Base-by-base conservation (phyloP, 805 yeast genomes). In the Candida maesae region DNA sequence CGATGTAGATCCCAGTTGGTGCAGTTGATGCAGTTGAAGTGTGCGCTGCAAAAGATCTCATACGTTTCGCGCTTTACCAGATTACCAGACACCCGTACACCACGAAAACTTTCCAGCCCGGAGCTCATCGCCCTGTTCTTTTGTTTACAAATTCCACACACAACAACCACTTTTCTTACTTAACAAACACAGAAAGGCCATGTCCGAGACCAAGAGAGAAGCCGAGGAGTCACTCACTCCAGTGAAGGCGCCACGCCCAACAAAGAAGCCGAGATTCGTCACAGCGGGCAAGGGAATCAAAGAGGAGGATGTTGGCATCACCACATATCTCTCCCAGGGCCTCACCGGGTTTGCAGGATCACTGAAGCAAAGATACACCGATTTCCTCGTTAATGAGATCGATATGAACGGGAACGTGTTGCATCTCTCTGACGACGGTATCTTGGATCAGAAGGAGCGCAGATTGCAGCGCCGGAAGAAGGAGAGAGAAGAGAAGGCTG, bases 341-440 rank as follows among this genome's bases (percentile, higher is more conserved):
- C 53, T 68, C 19, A 61, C 69, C 9, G 95, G 96, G 3, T 87
- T 93, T 49, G 60, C 61, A 14, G 99, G 98, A 3, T 71, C 74
- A 12, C 69, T 93, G 53, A 93, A 93, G 61, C 95, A 86, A 57
- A 70, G 96, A 46, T 90, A 89, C 63, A 82, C 95, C 11, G 99
- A 93, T 60, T 93, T 93, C 60, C 73, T 87, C 58, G 99, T 93
- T 33, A 87, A 89, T 62, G 99, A 93, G 62, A 83, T 93, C 42
- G 83, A 72, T 45, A 52, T 64, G 23, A 65, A 76, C 17, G 95
- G 86, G 1, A 64, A 75, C 2, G 95, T 89, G 2, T 74, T 90
- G 11, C 90, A 81, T 59, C 68, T 93, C 46, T 59, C 65, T 9
- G 96, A 90, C 55, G 76, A 78, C 39, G 96, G 97, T 5, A 66